phyloP scores from a whole-genome alignment of 2,329 filamentous ascomycete genomes.

The Fusarium tupiense region DNA sequence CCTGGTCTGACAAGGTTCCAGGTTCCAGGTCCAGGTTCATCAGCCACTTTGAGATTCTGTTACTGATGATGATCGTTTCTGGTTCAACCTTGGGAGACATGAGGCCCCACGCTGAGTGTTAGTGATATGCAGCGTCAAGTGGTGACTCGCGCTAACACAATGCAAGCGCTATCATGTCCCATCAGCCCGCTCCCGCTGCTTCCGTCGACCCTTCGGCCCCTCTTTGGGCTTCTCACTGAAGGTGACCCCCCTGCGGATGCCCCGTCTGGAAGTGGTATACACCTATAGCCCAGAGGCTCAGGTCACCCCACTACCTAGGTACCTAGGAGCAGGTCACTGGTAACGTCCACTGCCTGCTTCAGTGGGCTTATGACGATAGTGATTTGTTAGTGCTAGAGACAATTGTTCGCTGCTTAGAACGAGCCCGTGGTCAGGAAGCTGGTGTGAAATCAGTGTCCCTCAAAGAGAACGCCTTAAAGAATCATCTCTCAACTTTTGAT shows the following conservation, averaged over 20 bases:
- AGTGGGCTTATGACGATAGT: neutral
- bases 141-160: constrained; percentile 16
- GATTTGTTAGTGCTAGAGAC: neutral
- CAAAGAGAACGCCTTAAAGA: neutral
- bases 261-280: neutral
- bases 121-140: neutral
- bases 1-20: neutral
- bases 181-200: constrained; percentile 20
- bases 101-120: constrained; percentile 19
- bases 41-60: constrained; percentile 10
- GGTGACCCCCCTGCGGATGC: neutral
- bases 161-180: constrained; percentile 2
- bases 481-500: neutral
- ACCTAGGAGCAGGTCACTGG: neutral
- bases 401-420: neutral
- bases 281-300: neutral
- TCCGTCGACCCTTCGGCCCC: constrained; percentile 16
- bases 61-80: constrained; percentile 2
- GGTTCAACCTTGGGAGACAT: constrained; percentile 27
- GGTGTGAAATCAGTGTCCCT: neutral
- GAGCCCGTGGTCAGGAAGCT: neutral
- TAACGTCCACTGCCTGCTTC: constrained; percentile 1
- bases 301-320: constrained; percentile 3
- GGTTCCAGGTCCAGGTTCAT: neutral
- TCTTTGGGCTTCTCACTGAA: constrained; percentile 9